Conservation (phyloP, 345 rosid species). For the Capsella bursapastoris region DNA sequence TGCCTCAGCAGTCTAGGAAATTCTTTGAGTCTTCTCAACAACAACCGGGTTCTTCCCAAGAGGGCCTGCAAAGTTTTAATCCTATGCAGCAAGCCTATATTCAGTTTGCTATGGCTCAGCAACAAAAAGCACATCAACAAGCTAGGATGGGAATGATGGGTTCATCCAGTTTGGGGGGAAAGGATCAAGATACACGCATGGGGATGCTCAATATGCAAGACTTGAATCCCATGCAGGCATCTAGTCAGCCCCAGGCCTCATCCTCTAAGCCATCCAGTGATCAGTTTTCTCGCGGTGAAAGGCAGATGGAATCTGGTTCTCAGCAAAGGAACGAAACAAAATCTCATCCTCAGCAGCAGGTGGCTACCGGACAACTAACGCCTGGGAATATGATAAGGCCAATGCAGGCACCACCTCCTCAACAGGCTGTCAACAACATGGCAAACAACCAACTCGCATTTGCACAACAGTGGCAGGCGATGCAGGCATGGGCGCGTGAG, state of each 20-base stretch:
- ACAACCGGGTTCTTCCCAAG: slow-evolving; percentile 66
- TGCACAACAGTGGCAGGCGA: slow-evolving; percentile 80
- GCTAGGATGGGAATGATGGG: slow-evolving; percentile 75
- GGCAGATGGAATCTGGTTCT: slow-evolving; percentile 67
- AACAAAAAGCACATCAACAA: slow-evolving; percentile 79
- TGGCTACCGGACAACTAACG: slow-evolving; percentile 60
- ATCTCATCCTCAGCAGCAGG: slow-evolving; percentile 56
- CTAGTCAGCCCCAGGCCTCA: slow-evolving; percentile 79
- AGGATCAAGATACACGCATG: slow-evolving; percentile 69
- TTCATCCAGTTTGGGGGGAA: slow-evolving; percentile 52
- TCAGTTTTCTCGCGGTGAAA: slow-evolving; percentile 65
- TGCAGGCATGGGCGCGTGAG: slow-evolving; percentile 91
- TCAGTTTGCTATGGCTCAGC: slow-evolving; percentile 79
- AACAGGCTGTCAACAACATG: slow-evolving; percentile 61
- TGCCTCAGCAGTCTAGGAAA: slow-evolving; percentile 81
- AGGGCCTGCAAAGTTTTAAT: slow-evolving; percentile 69
- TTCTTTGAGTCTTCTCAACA: slow-evolving; percentile 79
- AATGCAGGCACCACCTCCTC: slow-evolving; percentile 70
- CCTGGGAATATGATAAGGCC: slow-evolving; percentile 66
- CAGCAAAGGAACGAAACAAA: slow-evolving; percentile 71
- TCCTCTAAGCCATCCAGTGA: slow-evolving; percentile 77
- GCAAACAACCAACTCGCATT: slow-evolving; percentile 69
- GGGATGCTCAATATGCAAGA: slow-evolving; percentile 87
- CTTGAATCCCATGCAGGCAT: slow-evolving; percentile 68
- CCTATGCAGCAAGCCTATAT: slow-evolving; percentile 88